Evolutionary conservation across 164 flowering plant species (phyloP), one percentile per base, ranked within the genome.

Genomic region (Taxillus chinensis): DNA sequence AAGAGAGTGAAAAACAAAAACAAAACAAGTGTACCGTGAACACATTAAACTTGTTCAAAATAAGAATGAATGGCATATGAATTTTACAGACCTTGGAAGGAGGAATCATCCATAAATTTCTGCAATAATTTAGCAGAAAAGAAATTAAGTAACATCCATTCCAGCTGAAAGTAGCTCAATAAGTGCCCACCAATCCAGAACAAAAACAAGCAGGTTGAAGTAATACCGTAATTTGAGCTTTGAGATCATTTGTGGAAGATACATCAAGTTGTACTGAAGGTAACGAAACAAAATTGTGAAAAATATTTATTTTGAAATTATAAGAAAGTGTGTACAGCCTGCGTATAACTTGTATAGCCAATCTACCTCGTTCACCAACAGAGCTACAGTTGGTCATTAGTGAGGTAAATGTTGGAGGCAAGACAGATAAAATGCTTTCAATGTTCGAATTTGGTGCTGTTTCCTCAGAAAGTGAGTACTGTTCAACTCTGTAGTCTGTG

Each of bases 401-500:
- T 62, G 86, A 75, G 4, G 88, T 74, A 78, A 90, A 90, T 72
- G 87, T 82, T 41, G 90, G 89, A 69, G 97, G 92, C 62, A 80
- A 69, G 62, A 67, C 66, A 41, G 73, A 41, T 65, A 53, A 59
- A 51, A 52, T 41, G 45, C 59, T 68, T 43, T 64, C 69, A 64
- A 55, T 54, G 53, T 69, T 58, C 43, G 63, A 53, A 43, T 8
- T 54, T 41, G 40, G 43, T 15, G 13, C 46, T 7, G 67, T 62
- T 70, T 80, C 75, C 59, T 64, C 73, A 39, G 73, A 57, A 46
- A 17, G 11, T 45, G 53, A 62, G 14, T 39, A 53, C 64, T 71
- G 75, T 55, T 67, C 69, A 62, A 37, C 62, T 38, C 67, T 72
- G 55, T 61, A 37, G 48, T 59, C 54, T 41, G 17, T 61, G 62